Conservation (phyloP, 2,329 filamentous ascomycete species). For the Pseudogymnoascus sp. region DNA sequence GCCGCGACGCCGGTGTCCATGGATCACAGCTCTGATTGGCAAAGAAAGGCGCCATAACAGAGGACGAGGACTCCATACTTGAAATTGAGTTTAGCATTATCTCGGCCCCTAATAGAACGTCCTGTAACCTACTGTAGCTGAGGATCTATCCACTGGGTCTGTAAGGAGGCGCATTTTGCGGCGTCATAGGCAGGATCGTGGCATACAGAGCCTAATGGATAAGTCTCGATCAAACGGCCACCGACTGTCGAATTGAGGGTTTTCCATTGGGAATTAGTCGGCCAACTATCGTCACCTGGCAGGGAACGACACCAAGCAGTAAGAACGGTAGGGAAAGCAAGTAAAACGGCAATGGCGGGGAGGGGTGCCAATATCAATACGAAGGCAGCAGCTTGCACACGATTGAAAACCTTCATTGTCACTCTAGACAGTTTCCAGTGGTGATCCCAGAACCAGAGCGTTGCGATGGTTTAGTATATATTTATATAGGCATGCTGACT, state of each 20-base stretch:
- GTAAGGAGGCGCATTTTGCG: conserved; percentile 16
- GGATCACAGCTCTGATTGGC: conserved; percentile 31
- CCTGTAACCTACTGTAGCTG: conserved; percentile 13
- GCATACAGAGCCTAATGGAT: conserved; percentile 18
- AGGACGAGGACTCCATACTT: conserved; percentile 33
- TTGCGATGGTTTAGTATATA: background rate
- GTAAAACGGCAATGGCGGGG: background rate
- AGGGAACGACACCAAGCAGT: conserved; percentile 9
- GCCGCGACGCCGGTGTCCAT: conserved; percentile 29
- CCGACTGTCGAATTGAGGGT: conserved; percentile 16
- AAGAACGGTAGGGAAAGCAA: background rate
- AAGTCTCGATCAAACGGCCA: conserved; percentile 15
- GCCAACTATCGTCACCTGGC: conserved; percentile 19
- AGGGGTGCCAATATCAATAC: background rate
- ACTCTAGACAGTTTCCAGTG: background rate
- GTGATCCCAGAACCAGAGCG: background rate
- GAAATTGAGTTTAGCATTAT: background rate
- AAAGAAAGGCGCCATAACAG: conserved; percentile 36
- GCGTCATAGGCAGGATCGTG: conserved; percentile 21
- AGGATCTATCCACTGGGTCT: conserved; percentile 12
- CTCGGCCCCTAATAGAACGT: conserved; percentile 9
- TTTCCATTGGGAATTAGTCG: conserved; percentile 12
- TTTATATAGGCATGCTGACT: background rate
- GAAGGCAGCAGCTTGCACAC: background rate
- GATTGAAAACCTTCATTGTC: background rate